phyloP scores from a whole-genome alignment of 2,329 filamentous ascomycete genomes.

The Diaporthe longicolla region DNA sequence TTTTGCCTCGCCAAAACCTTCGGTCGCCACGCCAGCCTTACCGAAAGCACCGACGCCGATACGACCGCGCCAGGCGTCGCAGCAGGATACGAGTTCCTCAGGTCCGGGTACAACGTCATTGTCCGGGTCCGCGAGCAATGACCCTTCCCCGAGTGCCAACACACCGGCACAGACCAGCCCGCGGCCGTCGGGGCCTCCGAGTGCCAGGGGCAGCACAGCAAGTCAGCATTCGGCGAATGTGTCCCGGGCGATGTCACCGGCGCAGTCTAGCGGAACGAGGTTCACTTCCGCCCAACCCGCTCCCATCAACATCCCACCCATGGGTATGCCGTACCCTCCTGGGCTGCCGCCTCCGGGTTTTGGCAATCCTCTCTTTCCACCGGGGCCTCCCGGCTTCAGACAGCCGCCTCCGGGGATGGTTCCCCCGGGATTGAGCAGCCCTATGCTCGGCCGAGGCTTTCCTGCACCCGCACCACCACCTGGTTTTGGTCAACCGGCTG shows the following conservation, averaged over 20 bases:
- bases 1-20: slow-evolving; percentile 83
- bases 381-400: slow-evolving; percentile 58
- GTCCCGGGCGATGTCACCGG: slow-evolving; percentile 74
- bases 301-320: slow-evolving; percentile 68
- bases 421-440: slow-evolving; percentile 66
- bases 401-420: slow-evolving; percentile 62
- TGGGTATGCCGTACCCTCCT: slow-evolving; percentile 71
- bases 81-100: slow-evolving; percentile 79
- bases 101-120: slow-evolving; percentile 78
- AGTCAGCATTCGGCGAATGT: slow-evolving; percentile 44
- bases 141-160: slow-evolving; percentile 71
- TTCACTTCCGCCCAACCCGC: slow-evolving; percentile 53
- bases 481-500: slow-evolving; percentile 64
- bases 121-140: slow-evolving; percentile 70
- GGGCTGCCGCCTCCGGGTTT: slow-evolving; percentile 61
- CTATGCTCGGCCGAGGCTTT: slow-evolving; percentile 59
- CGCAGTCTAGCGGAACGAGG: slow-evolving; percentile 65
- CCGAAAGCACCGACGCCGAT: slow-evolving; percentile 87
- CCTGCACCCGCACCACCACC: slow-evolving; percentile 64
- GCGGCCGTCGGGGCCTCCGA: slow-evolving; percentile 72
- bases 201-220: slow-evolving; percentile 71
- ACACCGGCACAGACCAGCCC: slow-evolving; percentile 77
- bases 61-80: slow-evolving; percentile 81
- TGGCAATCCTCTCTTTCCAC: slow-evolving; percentile 66
- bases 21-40: slow-evolving; percentile 83